Evolutionary conservation across 179 eudicot species (phyloP).

Genomic region (Monotropa hypopitys): DNA sequence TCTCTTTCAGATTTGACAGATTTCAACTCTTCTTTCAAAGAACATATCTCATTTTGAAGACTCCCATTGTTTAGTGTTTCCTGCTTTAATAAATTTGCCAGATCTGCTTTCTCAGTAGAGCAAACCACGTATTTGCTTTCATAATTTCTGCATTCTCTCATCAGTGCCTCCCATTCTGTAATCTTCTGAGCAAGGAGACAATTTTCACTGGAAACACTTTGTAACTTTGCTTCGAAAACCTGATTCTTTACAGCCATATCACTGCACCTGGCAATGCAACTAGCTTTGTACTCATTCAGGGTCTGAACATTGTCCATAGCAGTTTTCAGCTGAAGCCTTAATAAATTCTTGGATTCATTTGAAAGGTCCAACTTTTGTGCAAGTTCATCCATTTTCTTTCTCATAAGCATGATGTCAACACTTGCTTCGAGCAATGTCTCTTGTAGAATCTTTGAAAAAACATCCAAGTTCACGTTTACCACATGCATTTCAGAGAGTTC

Average conservation of each 20-base stretch:
- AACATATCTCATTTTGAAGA: conserved; percentile 30
- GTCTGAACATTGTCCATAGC: conserved; percentile 31
- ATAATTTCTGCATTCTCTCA: conserved; percentile 32
- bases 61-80: conserved; percentile 25
- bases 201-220: conserved; percentile 40
- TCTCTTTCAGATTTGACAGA: conserved; percentile 33
- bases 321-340: conserved; percentile 45
- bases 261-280: conserved; percentile 26
- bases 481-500: conserved; percentile 59
- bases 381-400: conserved; percentile 33
- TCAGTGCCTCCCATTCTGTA: conserved; percentile 35
- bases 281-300: conserved; percentile 33
- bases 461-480: conserved; percentile 45
- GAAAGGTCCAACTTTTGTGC: conserved; percentile 46
- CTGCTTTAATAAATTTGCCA: conserved; percentile 33
- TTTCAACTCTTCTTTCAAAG: conserved; percentile 39
- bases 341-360: conserved; percentile 29
- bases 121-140: conserved; percentile 45
- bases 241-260: conserved; percentile 46
- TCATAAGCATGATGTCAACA: conserved; percentile 21
- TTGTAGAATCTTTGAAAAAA: conserved; percentile 48
- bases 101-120: conserved; percentile 38
- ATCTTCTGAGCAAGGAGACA: conserved; percentile 33
- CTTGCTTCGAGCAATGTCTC: conserved; percentile 49
- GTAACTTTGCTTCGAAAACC: conserved; percentile 39